phyloP scores from a whole-genome alignment of 2,329 filamentous ascomycete genomes.

The Aspergillus unguis region DNA sequence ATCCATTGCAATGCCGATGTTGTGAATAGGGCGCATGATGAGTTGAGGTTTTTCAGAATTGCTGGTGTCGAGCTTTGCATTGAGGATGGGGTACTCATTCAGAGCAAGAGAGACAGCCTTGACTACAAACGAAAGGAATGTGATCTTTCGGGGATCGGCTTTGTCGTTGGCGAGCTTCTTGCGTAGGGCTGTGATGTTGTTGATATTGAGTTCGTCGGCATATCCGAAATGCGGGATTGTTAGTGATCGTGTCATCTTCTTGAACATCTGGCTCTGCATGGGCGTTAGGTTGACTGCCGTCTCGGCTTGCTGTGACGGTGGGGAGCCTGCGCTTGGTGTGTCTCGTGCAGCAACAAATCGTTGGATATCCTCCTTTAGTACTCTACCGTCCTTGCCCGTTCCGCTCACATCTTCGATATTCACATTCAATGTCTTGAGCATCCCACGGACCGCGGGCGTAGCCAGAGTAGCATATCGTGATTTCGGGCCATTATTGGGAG shows the following conservation, averaged over 20 bases:
- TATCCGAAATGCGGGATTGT: constrained; percentile 94
- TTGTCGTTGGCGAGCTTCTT: constrained; percentile 66
- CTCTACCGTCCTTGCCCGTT: constrained; percentile 85
- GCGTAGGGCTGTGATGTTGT: constrained; percentile 68
- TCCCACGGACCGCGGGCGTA: constrained; percentile 86
- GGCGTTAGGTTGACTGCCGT: constrained; percentile 67
- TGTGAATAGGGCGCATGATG: constrained; percentile 77
- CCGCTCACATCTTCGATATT: constrained; percentile 76
- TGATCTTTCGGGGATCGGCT: constrained; percentile 62
- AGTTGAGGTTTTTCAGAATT: constrained; percentile 67
- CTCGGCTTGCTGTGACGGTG: constrained; percentile 59
- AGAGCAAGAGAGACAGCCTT: constrained; percentile 90
- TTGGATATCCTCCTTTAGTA: constrained; percentile 88
- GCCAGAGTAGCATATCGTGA: constrained; percentile 72
- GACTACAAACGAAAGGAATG: constrained; percentile 90
- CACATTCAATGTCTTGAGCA: constrained; percentile 75
- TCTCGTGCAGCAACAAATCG: constrained; percentile 61
- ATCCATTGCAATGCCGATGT: constrained; percentile 95
- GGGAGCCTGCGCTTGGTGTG: constrained; percentile 29
- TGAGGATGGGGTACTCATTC: constrained; percentile 78
- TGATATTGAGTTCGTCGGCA: constrained; percentile 83
- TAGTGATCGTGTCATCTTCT: constrained; percentile 89
- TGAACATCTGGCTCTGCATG: constrained; percentile 93
- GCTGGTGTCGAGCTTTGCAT: constrained; percentile 71
- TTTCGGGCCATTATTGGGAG: constrained; percentile 17